Evolutionary conservation across 2,329 filamentous ascomycete genomes (phyloP), one percentile per base, ranked within the genome.

Genomic region (Penicillium sp.): DNA sequence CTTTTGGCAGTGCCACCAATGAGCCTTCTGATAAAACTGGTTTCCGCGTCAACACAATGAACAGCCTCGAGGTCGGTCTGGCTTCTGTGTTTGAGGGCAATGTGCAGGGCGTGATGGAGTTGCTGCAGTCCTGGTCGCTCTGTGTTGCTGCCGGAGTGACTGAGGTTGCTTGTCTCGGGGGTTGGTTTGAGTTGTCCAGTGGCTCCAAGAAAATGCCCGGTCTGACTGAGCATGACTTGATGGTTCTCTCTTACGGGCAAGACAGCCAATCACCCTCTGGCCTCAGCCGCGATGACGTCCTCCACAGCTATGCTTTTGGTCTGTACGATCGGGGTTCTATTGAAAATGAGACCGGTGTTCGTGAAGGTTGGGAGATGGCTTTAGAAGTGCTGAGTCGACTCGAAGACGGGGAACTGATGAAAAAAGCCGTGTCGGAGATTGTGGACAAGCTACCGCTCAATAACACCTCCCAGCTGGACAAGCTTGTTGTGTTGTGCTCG

Each of bases 281-380:
- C 45, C 74, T 87, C 6, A 81, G 83, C 47, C 89, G 91, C 60
- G 89, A 96, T 61, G 82, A 85, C 21, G 80, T 91, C 3, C 73
- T 96, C 5, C 77, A 83, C 5, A 71, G 80, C 33, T 97, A 95
- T 63, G 86, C 91, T 0, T 76, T 82, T 35, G 75, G 78, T 16
- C 63, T 91, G 14, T 68, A 65, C 45, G 57, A 63, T 14, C 60
- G 63, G 20, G 51, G 56, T 6, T 52, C 51, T 1, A 54, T 72
- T 13, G 54, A 65, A 18, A 55, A 64, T 41, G 53, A 58, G 20
- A 54, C 56, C 15, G 61, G 64, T 9, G 58, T 65, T 10, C 72
- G 77, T 25, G 83, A 90, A 53, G 90, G 91, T 7, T 97, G 91
- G 91, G 88, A 96, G 68, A 70, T 96, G 58, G 86, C 89, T 0